Base-by-base conservation (phyloP, 75 land plant genomes). In the Cupressus sempervirens region DNA sequence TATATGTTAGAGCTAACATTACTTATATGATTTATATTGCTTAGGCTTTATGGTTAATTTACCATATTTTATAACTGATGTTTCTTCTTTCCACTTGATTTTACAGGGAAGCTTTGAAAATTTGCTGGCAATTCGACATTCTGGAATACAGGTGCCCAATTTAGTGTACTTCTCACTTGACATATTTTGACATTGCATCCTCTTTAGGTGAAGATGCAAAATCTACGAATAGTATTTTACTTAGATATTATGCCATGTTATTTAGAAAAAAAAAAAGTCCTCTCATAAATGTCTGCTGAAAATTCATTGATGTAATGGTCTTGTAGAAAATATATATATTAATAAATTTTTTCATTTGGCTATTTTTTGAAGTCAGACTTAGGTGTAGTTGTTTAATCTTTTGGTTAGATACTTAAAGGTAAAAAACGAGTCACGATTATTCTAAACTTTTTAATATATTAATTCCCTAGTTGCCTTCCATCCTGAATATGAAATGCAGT, bases 31-130 rank as follows among this genome's bases (percentile, higher is more conserved):
- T 84, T 36, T 41, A 36, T 76, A 23, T 35, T 74, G 20, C 46
- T 79, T 79, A 76, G 45, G n/a, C 50, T 43, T 79, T 45, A 3
- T 45, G 32, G 40, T 79, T n/a, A 23, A 45, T 79, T 79, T 79
- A 79, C 3, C 13, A 2, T 50, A 15, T 50, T 50, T 50, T 45
- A 79, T 79, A n/a, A 79, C 48, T 43, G 18, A 7, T 23, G 29
- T 45, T 79, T 40, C 74, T 32, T 32, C 15, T 72, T 84, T 70
- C 0, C 35, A 84, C 74, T 30, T 83, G n/a, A 54, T 74, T 84
- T 72, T 18, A 16, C 87, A 91, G 92, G 92, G 92, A 81, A 86
- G 92, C 73, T 91, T 90, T 86, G 92, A 90, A 83, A 86, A 91
- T 74, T 76, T 91, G 82, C 82, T 84, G 76, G 83, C 86, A 23